Conservation (phyloP, 495 filamentous ascomycete genomes). For the Cercophora scortea region DNA sequence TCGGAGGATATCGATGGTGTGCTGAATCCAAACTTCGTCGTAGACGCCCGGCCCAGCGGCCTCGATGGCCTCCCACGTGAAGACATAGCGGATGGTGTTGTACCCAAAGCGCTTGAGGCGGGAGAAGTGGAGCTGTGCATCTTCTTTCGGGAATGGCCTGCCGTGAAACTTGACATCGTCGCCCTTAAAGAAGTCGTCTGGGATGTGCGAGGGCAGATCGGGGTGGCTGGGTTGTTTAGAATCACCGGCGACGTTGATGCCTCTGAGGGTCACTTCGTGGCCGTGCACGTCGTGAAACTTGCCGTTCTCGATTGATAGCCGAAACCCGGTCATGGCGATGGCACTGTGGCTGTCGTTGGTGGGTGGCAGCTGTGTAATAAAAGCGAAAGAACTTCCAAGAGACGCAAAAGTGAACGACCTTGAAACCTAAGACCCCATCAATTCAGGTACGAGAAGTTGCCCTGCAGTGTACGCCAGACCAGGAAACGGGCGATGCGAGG, state of each 20-base stretch:
- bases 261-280: conserved; percentile 50
- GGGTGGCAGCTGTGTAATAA: background rate
- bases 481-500: too few relatives aligned
- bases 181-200: conserved; percentile 80
- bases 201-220: conserved; percentile 69
- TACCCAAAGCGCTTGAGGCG: conserved; percentile 82
- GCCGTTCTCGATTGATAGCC: conserved; percentile 71
- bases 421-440: too few relatives aligned
- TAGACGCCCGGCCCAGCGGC: conserved; percentile 87
- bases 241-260: conserved; percentile 60
- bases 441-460: too few relatives aligned
- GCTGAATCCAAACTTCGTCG: conserved; percentile 87
- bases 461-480: too few relatives aligned
- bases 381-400: background rate
- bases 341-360: background rate
- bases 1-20: conserved; percentile 78
- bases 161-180: conserved; percentile 86
- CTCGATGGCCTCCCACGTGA: conserved; percentile 99
- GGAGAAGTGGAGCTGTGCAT: conserved; percentile 83
- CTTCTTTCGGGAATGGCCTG: conserved; percentile 72
- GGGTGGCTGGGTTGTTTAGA: conserved; percentile 65
- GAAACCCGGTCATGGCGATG: conserved; percentile 37
- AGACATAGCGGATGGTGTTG: conserved; percentile 92
- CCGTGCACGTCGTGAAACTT: conserved; percentile 60
- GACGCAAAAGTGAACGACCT: too few relatives aligned